phyloP scores from a whole-genome alignment of 139 green algal species.

The Haematococcus lacustris region DNA sequence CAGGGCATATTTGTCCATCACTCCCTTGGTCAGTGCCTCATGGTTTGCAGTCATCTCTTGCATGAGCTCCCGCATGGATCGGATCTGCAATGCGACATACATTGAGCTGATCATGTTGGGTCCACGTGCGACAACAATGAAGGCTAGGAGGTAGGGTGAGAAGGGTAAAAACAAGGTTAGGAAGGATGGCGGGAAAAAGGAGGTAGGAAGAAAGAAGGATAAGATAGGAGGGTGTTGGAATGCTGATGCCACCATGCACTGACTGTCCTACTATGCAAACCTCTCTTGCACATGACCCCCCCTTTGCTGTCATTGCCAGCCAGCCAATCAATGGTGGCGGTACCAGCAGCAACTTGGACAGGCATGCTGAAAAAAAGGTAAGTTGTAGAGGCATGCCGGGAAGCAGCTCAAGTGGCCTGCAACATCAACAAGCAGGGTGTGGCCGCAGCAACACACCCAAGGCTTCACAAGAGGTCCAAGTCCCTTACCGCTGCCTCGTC shows the following conservation, averaged over 20 bases:
- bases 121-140: neutral
- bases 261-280: neutral
- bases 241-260: neutral
- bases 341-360: neutral
- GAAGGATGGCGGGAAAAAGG: neutral
- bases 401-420: neutral
- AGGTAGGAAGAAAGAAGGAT: too few relatives aligned
- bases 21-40: slow-evolving; percentile 8
- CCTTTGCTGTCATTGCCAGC: neutral
- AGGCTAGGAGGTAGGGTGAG: neutral
- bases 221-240: neutral
- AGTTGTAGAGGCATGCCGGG: neutral
- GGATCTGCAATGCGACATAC: slow-evolving; percentile 15
- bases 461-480: neutral
- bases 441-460: neutral
- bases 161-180: neutral
- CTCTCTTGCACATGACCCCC: too few relatives aligned
- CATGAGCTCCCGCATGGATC: slow-evolving; percentile 18
- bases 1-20: slow-evolving; percentile 28
- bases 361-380: neutral
- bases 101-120: neutral
- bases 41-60: slow-evolving; percentile 13
- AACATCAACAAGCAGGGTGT: too few relatives aligned
- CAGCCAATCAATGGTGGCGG: too few relatives aligned
- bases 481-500: slow-evolving; percentile 56